Evolutionary conservation across 2,329 filamentous ascomycete genomes (phyloP).

Genomic region (Saccharata proteae): DNA sequence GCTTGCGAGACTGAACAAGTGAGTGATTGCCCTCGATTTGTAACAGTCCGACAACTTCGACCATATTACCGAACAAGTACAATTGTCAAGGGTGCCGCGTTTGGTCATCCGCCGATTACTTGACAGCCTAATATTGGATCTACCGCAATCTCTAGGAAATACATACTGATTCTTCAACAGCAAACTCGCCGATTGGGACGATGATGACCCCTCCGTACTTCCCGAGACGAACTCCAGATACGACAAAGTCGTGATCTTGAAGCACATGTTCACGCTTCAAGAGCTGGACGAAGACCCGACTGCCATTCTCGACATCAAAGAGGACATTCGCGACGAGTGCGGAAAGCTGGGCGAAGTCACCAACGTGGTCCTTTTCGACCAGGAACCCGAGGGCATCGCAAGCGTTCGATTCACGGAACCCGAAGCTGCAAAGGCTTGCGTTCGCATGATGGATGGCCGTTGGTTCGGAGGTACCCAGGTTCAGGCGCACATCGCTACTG

Average conservation of each 20-base stretch:
- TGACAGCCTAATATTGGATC: too few species aligned
- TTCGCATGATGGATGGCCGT: conserved; percentile 62
- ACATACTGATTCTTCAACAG: conserved; percentile 32
- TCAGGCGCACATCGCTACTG: conserved; percentile 57
- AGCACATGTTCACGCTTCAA: conserved; percentile 81
- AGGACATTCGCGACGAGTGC: conserved; percentile 80
- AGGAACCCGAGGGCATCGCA: conserved; percentile 72
- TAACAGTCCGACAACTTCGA: not conserved
- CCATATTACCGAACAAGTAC: too few species aligned
- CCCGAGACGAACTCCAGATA: conserved; percentile 47
- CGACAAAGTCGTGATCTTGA: conserved; percentile 76
- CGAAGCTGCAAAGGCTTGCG: conserved; percentile 60
- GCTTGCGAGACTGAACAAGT: conserved; percentile 72
- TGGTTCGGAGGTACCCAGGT: conserved; percentile 63
- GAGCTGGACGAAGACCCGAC: conserved; percentile 6
- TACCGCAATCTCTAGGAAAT: too few species aligned
- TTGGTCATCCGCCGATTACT: too few species aligned
- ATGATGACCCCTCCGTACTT: conserved; percentile 59
- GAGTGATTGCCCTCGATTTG: conserved; percentile 13
- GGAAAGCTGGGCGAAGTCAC: conserved; percentile 76
- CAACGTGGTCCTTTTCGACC: conserved; percentile 82
- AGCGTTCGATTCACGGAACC: conserved; percentile 69
- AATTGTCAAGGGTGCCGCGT: too few species aligned
- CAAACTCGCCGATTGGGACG: conserved; percentile 89
- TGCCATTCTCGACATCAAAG: conserved; percentile 3